These are phyloP conservation scores for Citrullus amarus DNA, from an alignment of 306 rosid genomes.

Conservation along the genomic window DNA sequence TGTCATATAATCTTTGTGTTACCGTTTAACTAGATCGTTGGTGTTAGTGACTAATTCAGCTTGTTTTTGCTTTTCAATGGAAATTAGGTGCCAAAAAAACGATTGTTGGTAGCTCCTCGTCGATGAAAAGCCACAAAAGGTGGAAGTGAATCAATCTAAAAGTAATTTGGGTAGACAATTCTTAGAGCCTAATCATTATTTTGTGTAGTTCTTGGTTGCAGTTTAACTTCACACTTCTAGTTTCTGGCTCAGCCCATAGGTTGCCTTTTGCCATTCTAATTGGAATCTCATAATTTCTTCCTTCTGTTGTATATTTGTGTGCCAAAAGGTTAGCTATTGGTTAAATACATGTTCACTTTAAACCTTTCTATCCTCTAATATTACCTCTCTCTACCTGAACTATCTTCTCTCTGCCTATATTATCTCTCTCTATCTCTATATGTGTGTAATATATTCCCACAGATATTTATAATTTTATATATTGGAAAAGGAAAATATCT, in stretches of 20 bases:
- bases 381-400: neutral
- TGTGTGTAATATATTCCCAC: too few species aligned
- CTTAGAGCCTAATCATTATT: neutral
- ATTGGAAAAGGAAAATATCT: too few species aligned
- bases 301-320: constrained; percentile 2
- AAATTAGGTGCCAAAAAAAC: constrained; percentile 49
- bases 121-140: constrained; percentile 39
- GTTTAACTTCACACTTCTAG: constrained; percentile 2
- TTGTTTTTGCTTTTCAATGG: neutral
- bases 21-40: neutral
- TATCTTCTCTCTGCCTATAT: neutral
- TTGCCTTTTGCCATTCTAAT: neutral
- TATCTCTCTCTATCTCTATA: neutral
- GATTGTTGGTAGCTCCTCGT: constrained; percentile 41
- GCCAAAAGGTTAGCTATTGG: neutral
- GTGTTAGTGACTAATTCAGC: too few species aligned
- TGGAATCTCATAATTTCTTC: neutral
- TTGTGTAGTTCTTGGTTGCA: neutral
- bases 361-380: neutral
- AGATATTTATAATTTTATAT: too few species aligned
- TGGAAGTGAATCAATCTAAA: constrained; percentile 40
- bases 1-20: neutral
- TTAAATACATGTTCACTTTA: neutral
- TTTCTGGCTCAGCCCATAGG: constrained; percentile 5
- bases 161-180: neutral